A percentile compares a stretch with the other conserved stretches of the same genome.
phyloP scores from a whole-genome alignment of 2,329 filamentous ascomycete species.

The Lojkania enalia region DNA sequence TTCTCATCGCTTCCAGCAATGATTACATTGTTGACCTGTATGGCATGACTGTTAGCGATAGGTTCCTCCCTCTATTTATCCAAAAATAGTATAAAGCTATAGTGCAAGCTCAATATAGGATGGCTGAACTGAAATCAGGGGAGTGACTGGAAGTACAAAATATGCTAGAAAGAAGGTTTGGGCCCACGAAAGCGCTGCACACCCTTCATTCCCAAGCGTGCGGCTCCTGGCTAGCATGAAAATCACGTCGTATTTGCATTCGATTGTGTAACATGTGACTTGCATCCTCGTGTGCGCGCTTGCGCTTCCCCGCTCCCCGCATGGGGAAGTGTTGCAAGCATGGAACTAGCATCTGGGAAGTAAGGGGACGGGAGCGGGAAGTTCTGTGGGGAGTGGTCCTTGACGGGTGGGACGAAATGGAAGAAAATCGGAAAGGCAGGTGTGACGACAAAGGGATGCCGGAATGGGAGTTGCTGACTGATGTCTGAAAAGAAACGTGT shows the following conservation, averaged over 20 bases:
- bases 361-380: constrained; percentile 10
- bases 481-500: constrained; percentile 12
- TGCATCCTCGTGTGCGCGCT: constrained; percentile 17
- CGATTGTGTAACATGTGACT: constrained; percentile 24
- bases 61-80: too few relatives aligned
- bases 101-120: too few relatives aligned
- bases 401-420: constrained; percentile 13
- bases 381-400: too few relatives aligned
- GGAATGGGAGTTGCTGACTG: constrained; percentile 3
- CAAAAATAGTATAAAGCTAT: too few relatives aligned
- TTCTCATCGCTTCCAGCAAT: constrained; percentile 84
- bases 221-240: constrained; percentile 15
- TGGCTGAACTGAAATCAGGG: constrained; percentile 3
- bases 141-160: constrained; percentile 1
- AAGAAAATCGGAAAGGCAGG: constrained; percentile 9
- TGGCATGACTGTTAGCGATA: too few relatives aligned
- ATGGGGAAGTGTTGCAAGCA: constrained; percentile 12
- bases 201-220: constrained; percentile 6
- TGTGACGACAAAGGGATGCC: neutral
- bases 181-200: neutral
- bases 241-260: constrained; percentile 16
- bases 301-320: constrained; percentile 26
- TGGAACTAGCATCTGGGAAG: constrained; percentile 2
- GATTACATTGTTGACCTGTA: constrained; percentile 84
- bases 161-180: neutral